phyloP scores from a whole-genome alignment of 352 stramenopile species.

The Thalassiosira mediterranea region DNA sequence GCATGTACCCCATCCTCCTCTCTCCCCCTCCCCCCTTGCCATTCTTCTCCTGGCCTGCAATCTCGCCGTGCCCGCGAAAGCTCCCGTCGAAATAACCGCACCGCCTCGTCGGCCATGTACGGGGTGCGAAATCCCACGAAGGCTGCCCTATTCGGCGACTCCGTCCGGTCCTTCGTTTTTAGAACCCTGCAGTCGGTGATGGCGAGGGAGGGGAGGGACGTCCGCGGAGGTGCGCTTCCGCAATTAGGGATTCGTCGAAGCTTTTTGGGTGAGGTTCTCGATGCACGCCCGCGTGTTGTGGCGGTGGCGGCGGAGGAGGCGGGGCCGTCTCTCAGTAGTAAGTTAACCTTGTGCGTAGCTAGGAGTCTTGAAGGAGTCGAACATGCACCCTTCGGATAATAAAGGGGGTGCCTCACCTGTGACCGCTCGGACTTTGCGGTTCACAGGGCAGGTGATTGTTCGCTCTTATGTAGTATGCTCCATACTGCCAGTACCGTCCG shows the following conservation, averaged over 20 bases:
- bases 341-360: no score
- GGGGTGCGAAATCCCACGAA: conserved; percentile 86
- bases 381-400: no score
- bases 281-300: conserved; percentile 74
- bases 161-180: conserved; percentile 63
- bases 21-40: conserved; percentile 7
- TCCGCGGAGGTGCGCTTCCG: conserved; percentile 57
- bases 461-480: no score
- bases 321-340: no score
- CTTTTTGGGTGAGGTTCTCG: conserved; percentile 78
- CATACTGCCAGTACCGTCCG: no score
- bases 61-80: conserved; percentile 62
- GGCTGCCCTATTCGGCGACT: conserved; percentile 78
- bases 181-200: conserved; percentile 79
- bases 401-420: no score
- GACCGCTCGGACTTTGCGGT: no score
- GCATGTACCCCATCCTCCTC: conserved; percentile 40
- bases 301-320: neutral
- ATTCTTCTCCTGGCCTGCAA: conserved; percentile 71
- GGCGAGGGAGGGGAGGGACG: conserved; percentile 29
- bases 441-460: no score
- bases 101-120: conserved; percentile 58
- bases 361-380: no score
- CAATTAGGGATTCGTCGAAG: conserved; percentile 66
- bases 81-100: conserved; percentile 82